Base-by-base conservation (phyloP, 2,329 filamentous ascomycete genomes). In the Curvularia lunata region DNA sequence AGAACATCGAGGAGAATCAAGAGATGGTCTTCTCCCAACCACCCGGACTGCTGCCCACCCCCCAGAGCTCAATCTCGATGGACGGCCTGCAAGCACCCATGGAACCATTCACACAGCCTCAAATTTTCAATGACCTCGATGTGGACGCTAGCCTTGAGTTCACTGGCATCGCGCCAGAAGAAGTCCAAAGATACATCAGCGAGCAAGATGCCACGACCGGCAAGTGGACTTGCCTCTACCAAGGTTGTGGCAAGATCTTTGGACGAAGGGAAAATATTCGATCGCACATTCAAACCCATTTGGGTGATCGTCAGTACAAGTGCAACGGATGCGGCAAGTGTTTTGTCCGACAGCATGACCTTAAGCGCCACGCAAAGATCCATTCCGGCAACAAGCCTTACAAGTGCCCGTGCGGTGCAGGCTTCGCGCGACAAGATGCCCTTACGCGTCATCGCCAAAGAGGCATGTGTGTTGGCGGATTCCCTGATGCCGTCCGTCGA, bases 251-350 rank as follows among this genome's bases (percentile, higher is more conserved):
- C 67, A 96, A 97, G 77, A 86, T 88, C 52, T 98, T 99, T 74
- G 94, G 93, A n/a, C 87, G 95, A 67, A 96, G 97, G 77, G 95
- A 99, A 77, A 98, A 99, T 79, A 97, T 98, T 82, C 96, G 97
- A 76, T 96, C 93, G 0, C 95, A 99, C 76, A 91, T 99, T 13
- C 95, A 99, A 79, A 99, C 95, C 3, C 95, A 99, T 78, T 88
- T 99, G 63, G 95, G 96, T 70, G 95, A 99, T 76, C 86, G 95
- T 47, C 95, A 97, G 75, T 99, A 92, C 80, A 89, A 91, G 77
- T 99, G 95, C 79, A 92, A 94, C 45, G 89, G 91, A 54, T 99
- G 95, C 81, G 85, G 90, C 51, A 98, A 98, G 80, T 94, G 92
- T 79, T 99, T 99, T 75, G 95, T 98, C 41, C 89, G 95, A 37